These are phyloP conservation scores for Hanseniaspora lachancei DNA, from an alignment of 805 yeast species.

Conservation along the genomic window DNA sequence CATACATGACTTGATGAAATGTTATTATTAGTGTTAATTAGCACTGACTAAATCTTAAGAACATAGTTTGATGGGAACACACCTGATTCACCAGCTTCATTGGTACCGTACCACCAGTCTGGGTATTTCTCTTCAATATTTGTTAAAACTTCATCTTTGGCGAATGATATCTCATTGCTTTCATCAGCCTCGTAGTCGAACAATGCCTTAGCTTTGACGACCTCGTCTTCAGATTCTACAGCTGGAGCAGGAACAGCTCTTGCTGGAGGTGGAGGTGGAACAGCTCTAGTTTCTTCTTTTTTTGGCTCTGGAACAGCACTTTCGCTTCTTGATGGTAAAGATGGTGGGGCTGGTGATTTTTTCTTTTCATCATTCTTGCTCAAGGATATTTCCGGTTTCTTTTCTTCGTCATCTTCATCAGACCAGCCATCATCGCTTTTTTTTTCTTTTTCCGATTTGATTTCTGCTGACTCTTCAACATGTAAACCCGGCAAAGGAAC, in stretches of 20 bases:
- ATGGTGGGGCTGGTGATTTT: conserved; percentile 13
- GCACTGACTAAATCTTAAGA: not conserved
- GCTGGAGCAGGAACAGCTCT: conserved; percentile 19
- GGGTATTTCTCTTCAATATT: conserved; percentile 83
- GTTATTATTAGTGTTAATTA: not conserved
- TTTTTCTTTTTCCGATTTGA: conserved; percentile 20
- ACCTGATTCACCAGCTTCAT: conserved; percentile 56
- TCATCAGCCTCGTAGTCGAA: conserved; percentile 88
- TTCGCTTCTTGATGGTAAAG: conserved; percentile 22
- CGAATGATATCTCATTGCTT: conserved; percentile 77
- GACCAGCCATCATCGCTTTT: conserved; percentile 19
- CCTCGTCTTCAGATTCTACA: conserved; percentile 12
- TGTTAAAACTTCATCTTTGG: conserved; percentile 67
- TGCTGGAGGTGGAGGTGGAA: conserved; percentile 23
- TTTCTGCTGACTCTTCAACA: conserved; percentile 19
- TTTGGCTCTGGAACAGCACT: conserved; percentile 18
- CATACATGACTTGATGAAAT: not conserved
- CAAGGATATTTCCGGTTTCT: conserved; percentile 13
- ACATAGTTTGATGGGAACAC: conserved; percentile 91
- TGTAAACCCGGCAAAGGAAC: conserved; percentile 27
- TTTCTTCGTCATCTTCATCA: conserved; percentile 13
- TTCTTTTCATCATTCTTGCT: not conserved
- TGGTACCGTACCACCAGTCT: conserved; percentile 93
- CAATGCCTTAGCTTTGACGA: conserved; percentile 54
- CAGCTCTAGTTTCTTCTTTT: conserved; percentile 20